Percentiles rank a stretch among this genome's conserved stretches.
phyloP scores from a whole-genome alignment of 495 filamentous ascomycete species.

The Aspergillus asperescens region DNA sequence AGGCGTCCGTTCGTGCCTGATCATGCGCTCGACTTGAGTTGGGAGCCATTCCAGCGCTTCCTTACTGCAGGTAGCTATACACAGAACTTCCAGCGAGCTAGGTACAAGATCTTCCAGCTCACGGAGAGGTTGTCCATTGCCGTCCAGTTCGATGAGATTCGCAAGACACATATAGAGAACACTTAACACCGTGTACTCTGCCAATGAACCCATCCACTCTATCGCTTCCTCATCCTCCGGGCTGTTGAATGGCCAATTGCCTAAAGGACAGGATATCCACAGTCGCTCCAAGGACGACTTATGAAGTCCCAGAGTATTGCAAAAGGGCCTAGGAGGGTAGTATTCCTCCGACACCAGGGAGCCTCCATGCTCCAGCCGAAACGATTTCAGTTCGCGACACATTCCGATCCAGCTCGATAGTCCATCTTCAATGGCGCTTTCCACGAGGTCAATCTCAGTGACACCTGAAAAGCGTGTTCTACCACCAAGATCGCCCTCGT shows the following conservation, averaged over 20 bases:
- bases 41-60: background rate
- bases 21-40: background rate
- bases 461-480: background rate
- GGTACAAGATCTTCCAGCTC: background rate
- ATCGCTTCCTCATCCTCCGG: background rate
- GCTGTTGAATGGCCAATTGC: too few species aligned
- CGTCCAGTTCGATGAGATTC: background rate
- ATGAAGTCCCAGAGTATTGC: background rate
- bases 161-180: background rate
- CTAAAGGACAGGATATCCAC: background rate
- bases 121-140: background rate
- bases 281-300: background rate
- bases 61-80: background rate
- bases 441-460: background rate
- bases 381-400: constrained; percentile 2
- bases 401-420: background rate
- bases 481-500: too few species aligned
- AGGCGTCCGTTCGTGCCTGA: background rate
- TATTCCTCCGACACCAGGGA: background rate
- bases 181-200: background rate
- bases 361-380: background rate
- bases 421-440: background rate
- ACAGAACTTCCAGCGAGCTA: background rate
- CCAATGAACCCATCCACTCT: background rate
- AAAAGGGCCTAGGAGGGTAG: background rate